A percentile compares a stretch with the other conserved stretches of the same genome.
Conservation (phyloP, 164 flowering plant genomes). For the Vitis cinerea region DNA sequence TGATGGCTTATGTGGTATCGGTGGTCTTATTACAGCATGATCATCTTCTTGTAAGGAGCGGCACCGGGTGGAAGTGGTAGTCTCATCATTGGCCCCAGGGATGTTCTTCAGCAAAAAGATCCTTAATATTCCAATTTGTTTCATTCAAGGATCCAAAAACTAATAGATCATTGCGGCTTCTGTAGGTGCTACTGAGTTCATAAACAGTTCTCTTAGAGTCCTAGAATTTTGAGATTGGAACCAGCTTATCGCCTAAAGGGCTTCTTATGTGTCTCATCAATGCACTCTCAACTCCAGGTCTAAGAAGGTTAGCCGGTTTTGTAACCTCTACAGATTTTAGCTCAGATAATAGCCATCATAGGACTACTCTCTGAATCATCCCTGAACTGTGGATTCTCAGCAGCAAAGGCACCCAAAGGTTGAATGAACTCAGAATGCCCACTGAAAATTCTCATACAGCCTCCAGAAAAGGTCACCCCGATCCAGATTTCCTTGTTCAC, state of each 20-base stretch:
- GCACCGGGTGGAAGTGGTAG: too few species aligned
- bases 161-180: slow-evolving; percentile 22
- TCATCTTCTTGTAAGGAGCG: too few species aligned
- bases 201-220: slow-evolving; percentile 72
- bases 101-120: slow-evolving; percentile 18
- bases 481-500: too few species aligned
- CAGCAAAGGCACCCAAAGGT: too few species aligned
- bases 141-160: slow-evolving; percentile 22
- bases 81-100: slow-evolving; percentile 11
- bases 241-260: too few species aligned
- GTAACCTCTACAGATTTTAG: slow-evolving; percentile 91
- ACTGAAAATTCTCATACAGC: too few species aligned
- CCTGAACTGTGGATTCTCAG: slow-evolving; percentile 41
- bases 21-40: too few species aligned
- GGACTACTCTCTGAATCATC: slow-evolving; percentile 81
- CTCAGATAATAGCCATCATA: slow-evolving; percentile 72
- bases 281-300: too few species aligned
- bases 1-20: too few species aligned
- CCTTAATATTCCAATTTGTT: not conserved
- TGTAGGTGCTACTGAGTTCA: slow-evolving; percentile 57
- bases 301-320: slow-evolving; percentile 51
- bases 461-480: too few species aligned
- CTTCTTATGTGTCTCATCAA: too few species aligned
- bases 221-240: slow-evolving; percentile 58
- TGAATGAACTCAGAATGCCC: too few species aligned